Evolutionary conservation across 257 asterid species (phyloP).

Genomic region (Hygrophila difformis): DNA sequence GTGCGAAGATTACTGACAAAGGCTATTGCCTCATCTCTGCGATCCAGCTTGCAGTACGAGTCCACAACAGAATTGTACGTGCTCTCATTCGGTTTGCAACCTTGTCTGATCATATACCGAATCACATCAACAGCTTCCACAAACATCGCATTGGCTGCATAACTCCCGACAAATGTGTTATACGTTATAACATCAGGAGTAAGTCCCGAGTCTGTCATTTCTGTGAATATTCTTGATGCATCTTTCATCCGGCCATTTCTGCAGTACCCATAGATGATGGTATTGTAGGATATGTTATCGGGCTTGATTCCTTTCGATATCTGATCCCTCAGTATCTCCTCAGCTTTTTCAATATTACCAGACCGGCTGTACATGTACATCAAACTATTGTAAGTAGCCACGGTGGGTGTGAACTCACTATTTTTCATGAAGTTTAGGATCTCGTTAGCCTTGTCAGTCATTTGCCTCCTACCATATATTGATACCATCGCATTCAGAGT

Average conservation of each 20-base stretch:
- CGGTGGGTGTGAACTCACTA: conserved; percentile 58
- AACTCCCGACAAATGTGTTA: conserved; percentile 65
- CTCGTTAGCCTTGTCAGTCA: conserved; percentile 54
- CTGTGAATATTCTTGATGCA: conserved; percentile 63
- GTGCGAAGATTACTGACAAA: conserved; percentile 53
- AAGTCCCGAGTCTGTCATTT: conserved; percentile 56
- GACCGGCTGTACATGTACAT: conserved; percentile 75
- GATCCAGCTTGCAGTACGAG: conserved; percentile 53
- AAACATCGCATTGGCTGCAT: conserved; percentile 69
- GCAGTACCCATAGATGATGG: conserved; percentile 78
- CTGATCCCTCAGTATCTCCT: conserved; percentile 25
- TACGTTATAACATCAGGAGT: conserved; percentile 75
- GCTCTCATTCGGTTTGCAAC: conserved; percentile 79
- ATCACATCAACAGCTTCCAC: conserved; percentile 80
- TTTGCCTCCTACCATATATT: conserved; percentile 74
- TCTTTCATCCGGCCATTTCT: conserved; percentile 72
- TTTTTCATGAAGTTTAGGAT: conserved; percentile 48
- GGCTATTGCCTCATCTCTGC: conserved; percentile 67
- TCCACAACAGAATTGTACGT: conserved; percentile 76
- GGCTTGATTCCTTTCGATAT: conserved; percentile 26
- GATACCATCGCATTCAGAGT: conserved; percentile 80
- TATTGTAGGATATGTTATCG: conserved; percentile 72
- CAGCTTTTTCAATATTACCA: conserved; percentile 37
- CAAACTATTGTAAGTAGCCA: conserved; percentile 81
- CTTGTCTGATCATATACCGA: conserved; percentile 68